Evolutionary conservation across 345 rosid genomes (phyloP), one percentile per base, ranked within the genome.

Genomic region (Gossypium ekmanianum): DNA sequence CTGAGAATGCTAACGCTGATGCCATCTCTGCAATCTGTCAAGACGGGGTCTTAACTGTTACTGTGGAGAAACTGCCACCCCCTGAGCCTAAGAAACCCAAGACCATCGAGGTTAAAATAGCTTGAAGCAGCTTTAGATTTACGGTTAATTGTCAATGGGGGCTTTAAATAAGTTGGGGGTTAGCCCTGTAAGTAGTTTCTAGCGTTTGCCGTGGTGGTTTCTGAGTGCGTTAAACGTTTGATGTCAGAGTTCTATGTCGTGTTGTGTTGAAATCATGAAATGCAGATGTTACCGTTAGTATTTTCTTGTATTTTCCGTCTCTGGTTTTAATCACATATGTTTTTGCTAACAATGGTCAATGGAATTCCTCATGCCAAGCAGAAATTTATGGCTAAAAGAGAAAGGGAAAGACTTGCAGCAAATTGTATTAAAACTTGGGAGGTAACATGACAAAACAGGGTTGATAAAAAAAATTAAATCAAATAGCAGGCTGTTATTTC

Each of bases 51-150:
- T 62, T 90, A 80, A 85, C 85, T 0, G 91, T 90, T 0, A 85
- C 87, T 0, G 85, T 90, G 14, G 71, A 81, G 79, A 88, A 88
- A 74, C 16, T 81, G 77, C 89, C 94, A 0, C 92, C 94, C 0
- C 91, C 93, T 1, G 85, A 89, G 82, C 90, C 87, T 0, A 88
- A 88, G 84, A 87, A 86, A 75, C 80, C 88, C 0, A 85, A 79
- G 81, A 87, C 83, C 1, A 81, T 89, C 4, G 78, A 88, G 77
- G 92, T 88, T 0, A 80, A 88, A 80, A 62, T 87, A 50, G 92
- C 87, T 9, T 88, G 79, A 85, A 29, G 11, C 47, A 17, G 61
- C 1, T 7, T 7, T 2, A 34, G 17, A 7, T 13, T 11, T 14
- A 26, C 4, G 72, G 41, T 20, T 11, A 34, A 7, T 18, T 12